Conservation (phyloP, 129 eudicot genomes). For the Pseudognaphalium luteoalbum region DNA sequence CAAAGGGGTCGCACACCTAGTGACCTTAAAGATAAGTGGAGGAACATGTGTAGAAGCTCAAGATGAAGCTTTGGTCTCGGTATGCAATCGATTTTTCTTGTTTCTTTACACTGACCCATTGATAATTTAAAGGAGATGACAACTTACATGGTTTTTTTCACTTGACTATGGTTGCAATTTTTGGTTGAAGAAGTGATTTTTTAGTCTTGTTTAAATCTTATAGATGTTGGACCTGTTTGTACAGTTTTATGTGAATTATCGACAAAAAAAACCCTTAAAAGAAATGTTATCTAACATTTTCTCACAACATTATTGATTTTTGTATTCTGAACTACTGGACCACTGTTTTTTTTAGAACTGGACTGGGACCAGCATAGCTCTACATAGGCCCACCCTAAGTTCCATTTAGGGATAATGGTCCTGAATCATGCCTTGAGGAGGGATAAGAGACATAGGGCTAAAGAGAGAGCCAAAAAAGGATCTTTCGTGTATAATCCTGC, state of each 20-base stretch:
- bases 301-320: neutral
- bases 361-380: neutral
- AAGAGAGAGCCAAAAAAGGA: too few species aligned
- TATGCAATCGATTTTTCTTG: neutral
- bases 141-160: neutral
- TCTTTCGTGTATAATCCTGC: too few species aligned
- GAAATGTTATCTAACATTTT: neutral
- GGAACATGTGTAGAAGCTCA: slow-evolving; percentile 37
- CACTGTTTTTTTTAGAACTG: neutral
- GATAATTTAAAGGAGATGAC: neutral
- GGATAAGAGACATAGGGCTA: too few species aligned
- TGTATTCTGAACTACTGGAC: slow-evolving; percentile 10
- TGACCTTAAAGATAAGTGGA: slow-evolving; percentile 76
- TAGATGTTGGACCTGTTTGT: slow-evolving; percentile 11
- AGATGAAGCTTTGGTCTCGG: slow-evolving; percentile 6
- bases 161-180: neutral
- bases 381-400: neutral
- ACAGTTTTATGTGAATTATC: neutral
- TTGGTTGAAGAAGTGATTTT: neutral
- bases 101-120: neutral
- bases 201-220: neutral
- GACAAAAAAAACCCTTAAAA: neutral
- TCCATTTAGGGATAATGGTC: neutral
- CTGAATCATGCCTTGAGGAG: too few species aligned
- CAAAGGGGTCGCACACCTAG: slow-evolving; percentile 45